These are phyloP conservation scores for Wallacemonas collosoma DNA, from an alignment of 208 protist genomes.

Conservation along the genomic window DNA sequence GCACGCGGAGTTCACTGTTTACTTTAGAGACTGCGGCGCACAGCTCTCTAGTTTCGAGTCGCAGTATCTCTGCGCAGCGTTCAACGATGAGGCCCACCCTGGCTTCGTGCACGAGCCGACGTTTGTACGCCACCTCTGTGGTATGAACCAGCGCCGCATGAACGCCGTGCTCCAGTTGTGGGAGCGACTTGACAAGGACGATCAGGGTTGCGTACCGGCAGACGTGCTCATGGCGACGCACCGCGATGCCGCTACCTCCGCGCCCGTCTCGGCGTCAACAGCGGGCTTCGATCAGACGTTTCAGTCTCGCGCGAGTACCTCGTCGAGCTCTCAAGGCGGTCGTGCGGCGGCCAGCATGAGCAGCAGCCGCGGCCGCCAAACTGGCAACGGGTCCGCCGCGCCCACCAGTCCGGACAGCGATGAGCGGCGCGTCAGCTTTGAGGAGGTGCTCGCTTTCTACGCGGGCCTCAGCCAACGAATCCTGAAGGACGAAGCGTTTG, in stretches of 20 bases:
- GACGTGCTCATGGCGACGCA: constrained; percentile 36
- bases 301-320: neutral
- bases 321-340: neutral
- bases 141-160: constrained; percentile 71
- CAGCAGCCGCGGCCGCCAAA: constrained; percentile 19
- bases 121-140: constrained; percentile 81
- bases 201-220: constrained; percentile 31
- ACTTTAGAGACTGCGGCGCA: constrained; percentile 43
- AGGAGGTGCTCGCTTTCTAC: constrained; percentile 81
- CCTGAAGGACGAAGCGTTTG: constrained; percentile 73
- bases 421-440: constrained; percentile 33
- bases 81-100: constrained; percentile 53
- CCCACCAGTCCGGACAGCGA: neutral
- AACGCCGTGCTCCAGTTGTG: constrained; percentile 69
- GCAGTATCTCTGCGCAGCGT: constrained; percentile 71
- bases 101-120: constrained; percentile 54
- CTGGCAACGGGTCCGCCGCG: neutral
- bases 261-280: neutral
- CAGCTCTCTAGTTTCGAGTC: constrained; percentile 49
- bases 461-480: constrained; percentile 61
- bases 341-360: neutral
- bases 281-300: constrained; percentile 23
- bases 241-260: neutral
- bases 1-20: constrained; percentile 53
- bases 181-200: constrained; percentile 48